phyloP scores from a whole-genome alignment of 148 eudicot species.

The Nepenthes mirabilis region DNA sequence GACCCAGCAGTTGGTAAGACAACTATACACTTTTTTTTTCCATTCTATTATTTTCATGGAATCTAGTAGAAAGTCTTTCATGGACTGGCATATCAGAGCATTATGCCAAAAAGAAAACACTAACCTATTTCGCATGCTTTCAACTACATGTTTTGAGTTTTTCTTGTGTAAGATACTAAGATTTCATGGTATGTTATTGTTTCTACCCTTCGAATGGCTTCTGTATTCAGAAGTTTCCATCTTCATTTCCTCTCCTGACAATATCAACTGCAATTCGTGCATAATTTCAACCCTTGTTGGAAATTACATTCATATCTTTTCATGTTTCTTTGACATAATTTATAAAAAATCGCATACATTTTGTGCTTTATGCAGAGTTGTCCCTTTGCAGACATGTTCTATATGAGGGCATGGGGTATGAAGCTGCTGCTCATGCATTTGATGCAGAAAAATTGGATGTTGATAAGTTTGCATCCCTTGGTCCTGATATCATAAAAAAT shows the following conservation, averaged over 20 bases:
- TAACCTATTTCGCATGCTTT: no score
- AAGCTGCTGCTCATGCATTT: slow-evolving; percentile 35
- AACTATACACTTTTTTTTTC: slow-evolving; percentile 1
- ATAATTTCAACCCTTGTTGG: not conserved
- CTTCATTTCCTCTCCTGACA: not conserved
- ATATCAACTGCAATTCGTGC: no score
- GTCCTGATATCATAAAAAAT: slow-evolving; percentile 17
- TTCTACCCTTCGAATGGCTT: not conserved
- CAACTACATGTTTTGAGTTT: not conserved
- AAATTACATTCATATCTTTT: not conserved
- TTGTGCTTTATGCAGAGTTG: slow-evolving; percentile 17
- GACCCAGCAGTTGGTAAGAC: slow-evolving; percentile 54
- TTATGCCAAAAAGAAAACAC: no score
- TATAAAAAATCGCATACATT: not conserved
- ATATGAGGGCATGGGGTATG: slow-evolving; percentile 39
- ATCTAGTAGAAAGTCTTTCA: no score
- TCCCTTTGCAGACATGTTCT: slow-evolving; percentile 33
- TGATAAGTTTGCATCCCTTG: slow-evolving; percentile 20
- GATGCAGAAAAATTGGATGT: slow-evolving; percentile 23
- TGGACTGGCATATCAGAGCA: no score
- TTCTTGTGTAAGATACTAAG: not conserved
- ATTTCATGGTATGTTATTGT: not conserved
- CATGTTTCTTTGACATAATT: not conserved
- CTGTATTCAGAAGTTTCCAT: not conserved
- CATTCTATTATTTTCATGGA: no score